These are phyloP conservation scores for Tricladium varicosporioides DNA, from an alignment of 2,329 filamentous ascomycete genomes.

Conservation along the genomic window DNA sequence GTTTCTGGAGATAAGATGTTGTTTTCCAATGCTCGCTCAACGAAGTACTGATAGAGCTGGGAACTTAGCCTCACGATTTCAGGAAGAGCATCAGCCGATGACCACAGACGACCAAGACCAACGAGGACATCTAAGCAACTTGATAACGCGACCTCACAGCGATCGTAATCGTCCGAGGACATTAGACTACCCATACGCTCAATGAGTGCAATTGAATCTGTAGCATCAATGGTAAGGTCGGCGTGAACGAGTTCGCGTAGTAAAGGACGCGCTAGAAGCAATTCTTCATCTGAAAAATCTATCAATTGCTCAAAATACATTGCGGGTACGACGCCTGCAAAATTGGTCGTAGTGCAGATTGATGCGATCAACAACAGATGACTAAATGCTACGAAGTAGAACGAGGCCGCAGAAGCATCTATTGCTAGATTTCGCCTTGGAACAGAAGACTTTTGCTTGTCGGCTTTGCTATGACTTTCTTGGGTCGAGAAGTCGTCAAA, in stretches of 20 bases:
- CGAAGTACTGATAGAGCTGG: slow-evolving; percentile 78
- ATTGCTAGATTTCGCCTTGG: slow-evolving; percentile 40
- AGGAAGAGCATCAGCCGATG: slow-evolving; percentile 36
- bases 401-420: slow-evolving; percentile 26
- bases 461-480: slow-evolving; percentile 45
- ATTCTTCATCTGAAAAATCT: slow-evolving; percentile 48
- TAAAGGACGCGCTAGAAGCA: slow-evolving; percentile 50
- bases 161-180: slow-evolving; percentile 58
- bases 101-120: slow-evolving; percentile 37
- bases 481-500: slow-evolving; percentile 63
- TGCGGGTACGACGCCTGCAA: slow-evolving; percentile 46
- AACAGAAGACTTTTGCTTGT: slow-evolving; percentile 35
- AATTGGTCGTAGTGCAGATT: slow-evolving; percentile 19
- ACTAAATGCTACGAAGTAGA: slow-evolving; percentile 23
- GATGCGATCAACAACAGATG: slow-evolving; percentile 26
- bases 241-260: slow-evolving; percentile 52
- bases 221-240: slow-evolving; percentile 48
- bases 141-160: slow-evolving; percentile 71
- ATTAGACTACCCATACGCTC: slow-evolving; percentile 52
- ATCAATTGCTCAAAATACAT: slow-evolving; percentile 50
- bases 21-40: slow-evolving; percentile 63
- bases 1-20: slow-evolving; percentile 68
- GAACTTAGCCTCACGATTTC: slow-evolving; percentile 64
- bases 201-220: slow-evolving; percentile 47
- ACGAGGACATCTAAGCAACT: slow-evolving; percentile 67